These are phyloP conservation scores for Sindora glabra DNA, from an alignment of 306 rosid genomes.

Conservation along the genomic window DNA sequence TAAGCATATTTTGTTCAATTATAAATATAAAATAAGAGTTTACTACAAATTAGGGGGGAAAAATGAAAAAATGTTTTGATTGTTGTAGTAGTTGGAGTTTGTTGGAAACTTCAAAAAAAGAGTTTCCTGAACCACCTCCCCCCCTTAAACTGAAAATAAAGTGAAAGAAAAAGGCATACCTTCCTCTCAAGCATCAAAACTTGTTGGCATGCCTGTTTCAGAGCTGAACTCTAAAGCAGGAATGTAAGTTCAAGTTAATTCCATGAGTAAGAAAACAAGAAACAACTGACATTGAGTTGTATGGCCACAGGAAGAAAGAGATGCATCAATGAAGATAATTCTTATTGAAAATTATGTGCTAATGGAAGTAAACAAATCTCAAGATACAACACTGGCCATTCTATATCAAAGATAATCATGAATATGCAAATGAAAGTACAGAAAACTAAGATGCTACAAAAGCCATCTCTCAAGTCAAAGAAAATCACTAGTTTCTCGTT, in stretches of 20 bases:
- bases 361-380: too few relatives aligned
- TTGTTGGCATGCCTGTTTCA: conserved; percentile 61
- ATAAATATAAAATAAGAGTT: not conserved
- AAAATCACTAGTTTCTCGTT: conserved; percentile 10
- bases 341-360: not conserved
- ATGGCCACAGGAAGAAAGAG: conserved; percentile 9
- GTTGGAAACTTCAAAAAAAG: too few relatives aligned
- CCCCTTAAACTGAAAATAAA: not conserved
- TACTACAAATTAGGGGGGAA: too few relatives aligned
- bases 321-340: conserved; percentile 7
- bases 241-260: conserved; percentile 9
- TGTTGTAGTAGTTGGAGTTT: too few relatives aligned
- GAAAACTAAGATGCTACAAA: conserved; percentile 1
- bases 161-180: conserved; percentile 33
- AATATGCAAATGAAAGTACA: not conserved
- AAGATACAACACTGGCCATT: conserved; percentile 7
- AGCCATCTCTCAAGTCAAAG: conserved; percentile 9
- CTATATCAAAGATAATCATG: conserved; percentile 6
- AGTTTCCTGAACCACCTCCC: too few relatives aligned
- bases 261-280: conserved; percentile 6
- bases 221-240: conserved; percentile 52
- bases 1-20: not conserved
- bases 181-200: conserved; percentile 65
- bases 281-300: not conserved
- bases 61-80: too few relatives aligned